Conservation (phyloP, 1,284 basidiomycete species). For the Puccinia hordei region DNA sequence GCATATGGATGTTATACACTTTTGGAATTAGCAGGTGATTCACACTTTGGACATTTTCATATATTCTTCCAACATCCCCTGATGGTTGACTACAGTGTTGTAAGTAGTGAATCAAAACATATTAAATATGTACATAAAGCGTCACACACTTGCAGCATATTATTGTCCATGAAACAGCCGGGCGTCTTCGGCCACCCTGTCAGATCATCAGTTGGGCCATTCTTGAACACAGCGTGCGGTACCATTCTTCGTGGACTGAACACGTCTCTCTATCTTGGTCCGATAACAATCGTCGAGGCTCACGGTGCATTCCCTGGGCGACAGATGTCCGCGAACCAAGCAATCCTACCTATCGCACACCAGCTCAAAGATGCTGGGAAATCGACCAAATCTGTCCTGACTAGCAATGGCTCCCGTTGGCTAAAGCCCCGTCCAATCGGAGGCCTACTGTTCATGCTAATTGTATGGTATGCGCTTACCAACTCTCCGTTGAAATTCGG, state of each 20-base stretch:
- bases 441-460: neutral
- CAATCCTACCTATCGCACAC: slow-evolving; percentile 11
- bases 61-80: neutral
- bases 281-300: too few species aligned
- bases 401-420: slow-evolving; percentile 9
- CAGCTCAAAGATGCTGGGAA: slow-evolving; percentile 1
- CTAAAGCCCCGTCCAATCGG: slow-evolving; percentile 15
- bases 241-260: too few species aligned
- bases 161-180: too few species aligned
- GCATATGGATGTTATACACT: too few species aligned
- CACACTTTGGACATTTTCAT: neutral
- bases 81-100: neutral
- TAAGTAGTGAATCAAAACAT: too few species aligned
- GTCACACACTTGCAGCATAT: too few species aligned
- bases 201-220: too few species aligned
- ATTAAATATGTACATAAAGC: too few species aligned
- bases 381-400: neutral
- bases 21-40: neutral
- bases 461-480: neutral
- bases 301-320: too few species aligned
- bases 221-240: too few species aligned
- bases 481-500: neutral
- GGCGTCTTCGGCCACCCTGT: too few species aligned
- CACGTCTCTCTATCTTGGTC: too few species aligned
- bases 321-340: neutral